Evolutionary conservation across 2,329 filamentous ascomycete genomes (phyloP), one percentile per base, ranked within the genome.

Genomic region (Diaporthe caulivora): DNA sequence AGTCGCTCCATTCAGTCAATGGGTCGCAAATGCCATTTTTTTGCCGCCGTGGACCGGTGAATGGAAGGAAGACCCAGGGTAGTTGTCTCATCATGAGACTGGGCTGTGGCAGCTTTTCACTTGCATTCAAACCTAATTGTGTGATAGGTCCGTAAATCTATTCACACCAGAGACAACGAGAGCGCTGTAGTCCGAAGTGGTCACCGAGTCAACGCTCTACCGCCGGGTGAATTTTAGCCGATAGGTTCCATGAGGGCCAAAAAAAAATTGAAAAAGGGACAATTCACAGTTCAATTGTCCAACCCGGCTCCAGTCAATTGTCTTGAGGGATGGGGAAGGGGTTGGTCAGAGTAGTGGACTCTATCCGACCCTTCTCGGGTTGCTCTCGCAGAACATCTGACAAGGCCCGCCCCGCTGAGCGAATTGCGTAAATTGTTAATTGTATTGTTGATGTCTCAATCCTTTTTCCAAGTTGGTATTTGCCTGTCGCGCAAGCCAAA

Each of bases 31-130:
- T 4, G 34, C 34, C 44, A 31, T 44, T 53, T 17, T 31, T 18
- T 62, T 24, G 29, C 47, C 11, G 17, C 31, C 4, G 29, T 34
- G 47, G 42, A 44, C n/a, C 31, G 42, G 31, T 53, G 31, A 42
- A 57, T 62, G 55, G 69, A 71, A 54, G 24, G 31, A 71, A 54
- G 10, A 47, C 21, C 62, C 62, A 26, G 31, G n/a, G 26, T 44
- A 26, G 37, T 65, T 65, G 42, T 24, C 21, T 65, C 7, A 8
- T n/a, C 11, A 9, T 49, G 29, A 37, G 29, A 24, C n/a, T 37
- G 40, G 31, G 29, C 44, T 24, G 11, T 29, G 8, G 13, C 9
- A 4, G 40, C 58, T 47, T 26, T 62, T 62, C 40, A 44, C 58
- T 31, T 47, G 9, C 24, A 31, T 15, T 47, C 9, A 29, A 18